These are phyloP conservation scores for Chrysoporthe cubensis DNA, from an alignment of 2,329 filamentous ascomycete species.

Conservation along the genomic window DNA sequence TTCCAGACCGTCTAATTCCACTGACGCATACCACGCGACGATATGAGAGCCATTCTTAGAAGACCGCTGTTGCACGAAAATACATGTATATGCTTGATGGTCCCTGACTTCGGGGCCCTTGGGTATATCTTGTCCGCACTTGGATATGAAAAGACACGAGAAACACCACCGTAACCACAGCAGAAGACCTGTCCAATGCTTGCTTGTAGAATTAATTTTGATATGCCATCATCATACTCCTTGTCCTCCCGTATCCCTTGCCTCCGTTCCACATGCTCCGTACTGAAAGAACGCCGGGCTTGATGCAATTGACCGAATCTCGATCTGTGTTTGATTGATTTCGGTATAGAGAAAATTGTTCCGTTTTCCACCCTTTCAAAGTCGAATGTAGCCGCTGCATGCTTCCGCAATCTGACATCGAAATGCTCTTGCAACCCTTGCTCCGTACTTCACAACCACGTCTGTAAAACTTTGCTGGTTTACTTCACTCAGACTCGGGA, in stretches of 20 bases:
- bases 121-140: constrained; percentile 4
- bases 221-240: background rate
- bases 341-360: background rate
- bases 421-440: background rate
- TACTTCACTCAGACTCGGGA: background rate
- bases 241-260: constrained; percentile 6
- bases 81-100: constrained; percentile 4
- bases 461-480: background rate
- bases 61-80: background rate
- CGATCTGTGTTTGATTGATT: constrained; percentile 3
- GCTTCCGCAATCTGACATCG: background rate
- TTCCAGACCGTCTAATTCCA: background rate
- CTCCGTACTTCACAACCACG: background rate
- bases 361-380: background rate
- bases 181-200: constrained; percentile 17
- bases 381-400: background rate
- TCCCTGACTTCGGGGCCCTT: background rate
- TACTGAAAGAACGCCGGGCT: constrained; percentile 26
- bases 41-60: background rate
- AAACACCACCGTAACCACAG: constrained; percentile 1
- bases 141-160: background rate
- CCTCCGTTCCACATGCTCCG: background rate
- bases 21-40: background rate
- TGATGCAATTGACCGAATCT: constrained; percentile 22
- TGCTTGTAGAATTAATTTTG: constrained; percentile 4